Conservation (phyloP, 2,329 filamentous ascomycete species). For the Clonostachys rosea region DNA sequence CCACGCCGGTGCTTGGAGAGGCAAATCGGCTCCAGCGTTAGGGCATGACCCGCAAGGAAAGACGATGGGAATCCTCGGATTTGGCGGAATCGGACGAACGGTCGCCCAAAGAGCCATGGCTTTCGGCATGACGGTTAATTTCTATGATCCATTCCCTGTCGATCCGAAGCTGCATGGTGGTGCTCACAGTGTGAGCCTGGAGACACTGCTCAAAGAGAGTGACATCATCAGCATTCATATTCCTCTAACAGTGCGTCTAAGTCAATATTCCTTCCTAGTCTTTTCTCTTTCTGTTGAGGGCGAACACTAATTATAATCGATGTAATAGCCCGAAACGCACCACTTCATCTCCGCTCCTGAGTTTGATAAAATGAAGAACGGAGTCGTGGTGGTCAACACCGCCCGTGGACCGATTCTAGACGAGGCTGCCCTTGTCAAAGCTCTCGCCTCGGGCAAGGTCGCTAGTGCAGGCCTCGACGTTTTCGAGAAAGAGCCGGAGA, state of each 20-base stretch:
- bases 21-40: conserved; percentile 28
- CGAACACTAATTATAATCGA: no score
- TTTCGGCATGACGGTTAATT: conserved; percentile 37
- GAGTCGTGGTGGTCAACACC: conserved; percentile 76
- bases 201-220: conserved; percentile 22
- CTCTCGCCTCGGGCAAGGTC: conserved; percentile 66
- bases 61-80: conserved; percentile 40
- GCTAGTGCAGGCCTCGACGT: conserved; percentile 73
- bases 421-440: conserved; percentile 72
- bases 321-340: conserved; percentile 50
- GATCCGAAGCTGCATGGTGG: conserved; percentile 19
- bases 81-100: conserved; percentile 41
- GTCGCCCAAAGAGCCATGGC: conserved; percentile 28
- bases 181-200: conserved; percentile 11
- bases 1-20: conserved; percentile 51
- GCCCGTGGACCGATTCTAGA: conserved; percentile 80
- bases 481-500: conserved; percentile 73
- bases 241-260: no score
- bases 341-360: conserved; percentile 71
- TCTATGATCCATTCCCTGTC: conserved; percentile 27
- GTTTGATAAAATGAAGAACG: conserved; percentile 73
- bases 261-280: not conserved
- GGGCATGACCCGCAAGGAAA: conserved; percentile 32
- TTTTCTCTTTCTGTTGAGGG: not conserved
- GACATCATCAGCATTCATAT: conserved; percentile 51